A percentile compares a stretch with the other conserved stretches of the same genome.
Conservation (phyloP, 805 yeast species). For the Myxozyma udenii region DNA sequence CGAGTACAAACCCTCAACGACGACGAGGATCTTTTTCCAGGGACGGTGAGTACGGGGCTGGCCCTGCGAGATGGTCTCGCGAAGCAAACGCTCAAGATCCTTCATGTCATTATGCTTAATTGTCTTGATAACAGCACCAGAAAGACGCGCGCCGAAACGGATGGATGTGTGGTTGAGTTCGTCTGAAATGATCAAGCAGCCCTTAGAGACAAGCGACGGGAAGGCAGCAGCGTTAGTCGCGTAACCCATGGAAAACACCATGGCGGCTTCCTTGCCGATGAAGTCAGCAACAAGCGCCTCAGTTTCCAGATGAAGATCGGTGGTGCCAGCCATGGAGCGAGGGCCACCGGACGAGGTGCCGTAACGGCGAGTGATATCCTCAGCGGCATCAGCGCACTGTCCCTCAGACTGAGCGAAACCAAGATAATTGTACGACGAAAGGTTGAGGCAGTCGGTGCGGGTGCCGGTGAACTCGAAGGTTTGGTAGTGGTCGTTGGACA, state of each 20-base stretch:
- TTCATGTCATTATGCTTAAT: conserved; percentile 83
- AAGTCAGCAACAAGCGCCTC: conserved; percentile 78
- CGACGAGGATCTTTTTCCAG: conserved; percentile 73
- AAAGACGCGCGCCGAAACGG: conserved; percentile 86
- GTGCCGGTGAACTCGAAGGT: conserved; percentile 73
- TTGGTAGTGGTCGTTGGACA: conserved; percentile 60
- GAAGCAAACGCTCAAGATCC: conserved; percentile 66
- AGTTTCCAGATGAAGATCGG: conserved; percentile 67
- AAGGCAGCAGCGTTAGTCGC: conserved; percentile 91
- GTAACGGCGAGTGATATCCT: conserved; percentile 57
- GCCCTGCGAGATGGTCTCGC: conserved; percentile 87
- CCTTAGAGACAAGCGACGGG: conserved; percentile 75
- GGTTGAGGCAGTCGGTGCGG: conserved; percentile 72
- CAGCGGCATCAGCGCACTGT: conserved; percentile 76
- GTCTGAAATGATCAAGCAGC: conserved; percentile 89
- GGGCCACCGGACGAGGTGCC: conserved; percentile 83
- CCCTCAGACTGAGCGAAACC: conserved; percentile 98
- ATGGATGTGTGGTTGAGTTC: conserved; percentile 94
- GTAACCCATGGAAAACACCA: conserved; percentile 89
- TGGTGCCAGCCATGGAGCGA: conserved; percentile 68
- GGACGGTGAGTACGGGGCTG: conserved; percentile 95
- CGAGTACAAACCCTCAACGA: conserved; percentile 84
- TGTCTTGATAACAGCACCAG: conserved; percentile 75
- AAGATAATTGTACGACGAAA: conserved; percentile 87
- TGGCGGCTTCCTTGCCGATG: conserved; percentile 84